Evolutionary conservation across 2,329 filamentous ascomycete genomes (phyloP), one percentile per base, ranked within the genome.

Genomic region (Penicillium sp.): DNA sequence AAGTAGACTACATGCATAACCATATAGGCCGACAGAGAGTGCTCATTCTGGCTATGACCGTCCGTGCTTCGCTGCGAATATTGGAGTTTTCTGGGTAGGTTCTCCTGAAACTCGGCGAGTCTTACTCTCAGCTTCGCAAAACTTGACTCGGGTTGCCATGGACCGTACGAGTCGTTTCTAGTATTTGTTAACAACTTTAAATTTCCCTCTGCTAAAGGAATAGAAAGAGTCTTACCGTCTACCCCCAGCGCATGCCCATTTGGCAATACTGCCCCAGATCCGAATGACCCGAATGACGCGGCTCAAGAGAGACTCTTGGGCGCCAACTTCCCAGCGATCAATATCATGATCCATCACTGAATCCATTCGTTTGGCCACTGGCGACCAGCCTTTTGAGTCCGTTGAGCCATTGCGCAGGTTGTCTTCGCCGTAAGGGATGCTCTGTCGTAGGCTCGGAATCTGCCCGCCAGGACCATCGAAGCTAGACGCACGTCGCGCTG

Each of bases 171-270:
- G 56, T 81, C 78, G 14, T 72, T 72, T 63, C 79, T 79, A 46
- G 20, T 18, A 4, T 23, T 47, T 8, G 42, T 57, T 43, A 49
- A 49, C 47, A 56, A 45, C 23, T n/a, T 9, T 23, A 6, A 51
- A 8, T 12, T 26, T 20, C 6, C 23, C 18, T 30, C 28, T 43
- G 14, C 8, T 35, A 52, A 48, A n/a, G 26, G 30, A n/a, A 35
- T 45, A 50, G 30, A 30, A 9, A 45, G 3, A 21, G 30, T 59
- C 59, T 38, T 68, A 81, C 80, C 77, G 74, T 69, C 81, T 71
- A n/a, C 81, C 79, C 24, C 79, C 78, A 30, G 76, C 72, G 61
- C 79, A 81, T 1, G 80, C 78, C 81, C 81, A 84, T 52, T 79
- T 76, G 48, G 80, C 75, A 33, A 83, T 77, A 57, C 77, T 77